These are phyloP conservation scores for Sphaerulina musiva DNA, from an alignment of 2,329 filamentous ascomycete genomes.

Conservation along the genomic window DNA sequence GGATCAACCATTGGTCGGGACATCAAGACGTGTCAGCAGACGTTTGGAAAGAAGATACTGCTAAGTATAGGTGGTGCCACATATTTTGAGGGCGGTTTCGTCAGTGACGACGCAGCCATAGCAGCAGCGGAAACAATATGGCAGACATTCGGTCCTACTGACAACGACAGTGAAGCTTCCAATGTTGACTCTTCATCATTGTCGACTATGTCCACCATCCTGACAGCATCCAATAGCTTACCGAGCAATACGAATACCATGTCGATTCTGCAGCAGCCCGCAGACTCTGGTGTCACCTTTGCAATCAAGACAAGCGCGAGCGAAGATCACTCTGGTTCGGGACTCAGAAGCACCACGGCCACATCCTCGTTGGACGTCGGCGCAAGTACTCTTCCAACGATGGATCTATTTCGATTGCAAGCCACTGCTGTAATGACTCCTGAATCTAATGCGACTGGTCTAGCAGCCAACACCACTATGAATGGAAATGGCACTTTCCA, in stretches of 20 bases:
- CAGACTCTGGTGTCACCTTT: neutral
- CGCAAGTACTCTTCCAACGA: neutral
- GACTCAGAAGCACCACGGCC: neutral
- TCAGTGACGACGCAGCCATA: conserved; percentile 46
- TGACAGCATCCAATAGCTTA: neutral
- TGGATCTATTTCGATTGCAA: neutral
- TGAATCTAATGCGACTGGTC: neutral
- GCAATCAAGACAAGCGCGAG: neutral
- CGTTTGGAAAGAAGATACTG: conserved; percentile 61
- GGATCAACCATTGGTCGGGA: conserved; percentile 45
- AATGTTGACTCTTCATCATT: neutral
- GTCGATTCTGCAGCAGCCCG: conserved; percentile 1
- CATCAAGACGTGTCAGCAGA: conserved; percentile 50
- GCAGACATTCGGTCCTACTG: conserved; percentile 60
- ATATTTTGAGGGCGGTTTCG: conserved; percentile 63
- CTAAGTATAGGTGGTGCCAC: conserved; percentile 66
- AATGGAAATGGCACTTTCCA: neutral
- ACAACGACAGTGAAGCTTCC: neutral
- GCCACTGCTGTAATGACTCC: neutral
- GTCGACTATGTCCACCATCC: neutral
- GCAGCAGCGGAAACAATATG: conserved; percentile 58
- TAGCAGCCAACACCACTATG: neutral
- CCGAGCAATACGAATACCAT: neutral
- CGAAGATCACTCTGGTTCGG: neutral
- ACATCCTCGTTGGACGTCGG: neutral